Evolutionary conservation across 1,284 basidiomycete species (phyloP), one percentile per base, ranked within the genome.

Genomic region (Marasmius sp.): DNA sequence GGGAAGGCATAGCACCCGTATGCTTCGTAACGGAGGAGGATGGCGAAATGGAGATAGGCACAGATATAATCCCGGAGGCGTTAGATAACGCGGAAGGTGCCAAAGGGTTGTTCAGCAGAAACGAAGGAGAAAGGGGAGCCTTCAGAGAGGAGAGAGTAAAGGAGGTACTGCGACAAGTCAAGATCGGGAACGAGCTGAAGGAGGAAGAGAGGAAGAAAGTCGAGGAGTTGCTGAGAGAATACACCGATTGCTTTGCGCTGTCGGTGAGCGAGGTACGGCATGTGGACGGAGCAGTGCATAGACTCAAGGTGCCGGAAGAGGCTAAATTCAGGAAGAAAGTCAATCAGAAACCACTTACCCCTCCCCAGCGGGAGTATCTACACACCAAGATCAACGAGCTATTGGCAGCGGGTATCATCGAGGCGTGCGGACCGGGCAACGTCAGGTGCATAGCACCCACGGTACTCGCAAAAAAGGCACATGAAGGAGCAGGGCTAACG

Each of bases 241-340:
- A 63, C 48, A 72, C 74, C n/a, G 71, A 74, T 62, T 64, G 62
- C 37, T 76, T 76, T 57, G 74, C 74, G 6, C 64, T 76, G 3
- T 68, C 68, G 18, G 51, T 76, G 5, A 61, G 65, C 16, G 71
- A 75, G 54, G 73, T 75, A 2, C 60, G 51, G 14, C 51, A 64
- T 36, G 65, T 74, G 0, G 12, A 54, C 18, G 69, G 67, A 0
- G 70, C 66, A 34, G 59, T 66, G 10, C 73, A 74, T 59, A 55
- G 47, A n/a, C 63, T 74, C 5, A 58, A 71, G 58, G 67, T 75
- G n/a, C 67, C 69, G 0, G 54, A 53, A 11, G 64, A 61, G 14
- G 56, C 61, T 0, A 64, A 22, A 38, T 74, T 74, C 54, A 37
- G 36, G 1, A 68, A 56, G 1, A 71, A 69, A 55, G 61, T 69